Percentiles rank a stretch among this genome's conserved stretches.
Conservation (phyloP, 768 basidiomycete species). For the Leccinum sublutescens region DNA sequence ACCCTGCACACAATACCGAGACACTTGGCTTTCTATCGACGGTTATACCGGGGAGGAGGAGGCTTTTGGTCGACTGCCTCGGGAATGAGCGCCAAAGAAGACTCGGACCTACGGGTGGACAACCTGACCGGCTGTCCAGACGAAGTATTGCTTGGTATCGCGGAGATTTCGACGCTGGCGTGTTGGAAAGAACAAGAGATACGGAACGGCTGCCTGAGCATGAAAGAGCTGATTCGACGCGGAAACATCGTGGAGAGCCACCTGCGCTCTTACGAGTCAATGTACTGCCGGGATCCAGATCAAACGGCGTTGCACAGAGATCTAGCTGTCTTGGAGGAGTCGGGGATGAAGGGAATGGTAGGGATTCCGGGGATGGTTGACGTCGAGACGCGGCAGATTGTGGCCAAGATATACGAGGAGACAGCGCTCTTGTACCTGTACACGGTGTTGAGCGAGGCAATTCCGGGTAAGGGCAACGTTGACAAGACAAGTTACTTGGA, state of each 20-base stretch:
- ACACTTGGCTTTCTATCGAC: conserved; percentile 64
- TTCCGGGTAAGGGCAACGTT: conserved; percentile 54
- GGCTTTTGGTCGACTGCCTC: conserved; percentile 43
- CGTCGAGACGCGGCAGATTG: conserved; percentile 47
- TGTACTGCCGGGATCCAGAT: conserved; percentile 29
- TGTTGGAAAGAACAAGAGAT: conserved; percentile 71
- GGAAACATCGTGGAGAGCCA: conserved; percentile 70
- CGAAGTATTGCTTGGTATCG: conserved; percentile 71
- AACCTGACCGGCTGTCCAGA: conserved; percentile 75
- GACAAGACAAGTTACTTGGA: neutral
- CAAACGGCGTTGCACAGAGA: conserved; percentile 44
- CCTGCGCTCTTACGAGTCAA: conserved; percentile 44
- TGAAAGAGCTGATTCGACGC: conserved; percentile 71
- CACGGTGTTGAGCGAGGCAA: conserved; percentile 64
- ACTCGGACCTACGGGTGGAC: conserved; percentile 60
- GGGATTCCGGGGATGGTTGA: conserved; percentile 21
- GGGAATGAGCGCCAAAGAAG: conserved; percentile 31
- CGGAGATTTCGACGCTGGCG: conserved; percentile 68
- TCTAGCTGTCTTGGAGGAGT: conserved; percentile 24
- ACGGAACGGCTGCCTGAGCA: conserved; percentile 64
- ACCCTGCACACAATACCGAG: conserved; percentile 60
- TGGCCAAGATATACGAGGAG: conserved; percentile 63
- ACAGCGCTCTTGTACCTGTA: conserved; percentile 66
- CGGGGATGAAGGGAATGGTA: conserved; percentile 26
- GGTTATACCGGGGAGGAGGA: conserved; percentile 54